Evolutionary conservation across 345 rosid genomes (phyloP).

Genomic region (Ceriops zippeliana): DNA sequence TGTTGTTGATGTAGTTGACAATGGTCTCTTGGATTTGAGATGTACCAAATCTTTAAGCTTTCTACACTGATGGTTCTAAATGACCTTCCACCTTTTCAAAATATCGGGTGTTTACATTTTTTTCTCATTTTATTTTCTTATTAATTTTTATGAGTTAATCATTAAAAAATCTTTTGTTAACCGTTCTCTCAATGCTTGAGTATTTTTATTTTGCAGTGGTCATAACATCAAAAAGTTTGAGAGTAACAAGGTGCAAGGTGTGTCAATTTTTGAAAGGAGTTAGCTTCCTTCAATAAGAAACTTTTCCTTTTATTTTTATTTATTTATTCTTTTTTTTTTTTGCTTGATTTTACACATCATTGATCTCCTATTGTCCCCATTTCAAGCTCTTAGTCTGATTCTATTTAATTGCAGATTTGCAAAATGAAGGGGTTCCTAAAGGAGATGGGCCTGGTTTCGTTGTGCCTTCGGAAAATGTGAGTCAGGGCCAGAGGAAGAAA

Average conservation of each 20-base stretch:
- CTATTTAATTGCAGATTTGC: constrained; percentile 19
- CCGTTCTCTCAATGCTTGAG: neutral
- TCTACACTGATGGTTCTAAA: too few species aligned
- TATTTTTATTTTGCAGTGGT: constrained; percentile 23
- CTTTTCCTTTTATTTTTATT: too few species aligned
- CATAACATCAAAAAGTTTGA: constrained; percentile 9
- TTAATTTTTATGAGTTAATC: neutral
- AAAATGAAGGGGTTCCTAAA: constrained; percentile 8
- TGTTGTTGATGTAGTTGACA: too few species aligned
- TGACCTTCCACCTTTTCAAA: too few species aligned
- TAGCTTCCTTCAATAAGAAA: neutral
- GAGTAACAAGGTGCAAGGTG: constrained; percentile 30
- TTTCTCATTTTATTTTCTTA: too few species aligned
- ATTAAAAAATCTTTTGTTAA: neutral
- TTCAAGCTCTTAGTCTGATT: neutral
- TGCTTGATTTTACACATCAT: neutral
- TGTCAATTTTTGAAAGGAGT: neutral
- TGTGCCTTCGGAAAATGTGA: neutral
- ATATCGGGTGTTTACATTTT: too few species aligned
- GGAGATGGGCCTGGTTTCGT: constrained; percentile 1
- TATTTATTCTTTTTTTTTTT: neutral
- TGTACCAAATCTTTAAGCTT: too few species aligned
- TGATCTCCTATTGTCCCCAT: neutral
- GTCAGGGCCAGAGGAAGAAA: constrained; percentile 27
- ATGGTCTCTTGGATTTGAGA: too few species aligned